Base-by-base conservation (phyloP, 2,329 filamentous ascomycete genomes). In the Cladosporium sp. region DNA sequence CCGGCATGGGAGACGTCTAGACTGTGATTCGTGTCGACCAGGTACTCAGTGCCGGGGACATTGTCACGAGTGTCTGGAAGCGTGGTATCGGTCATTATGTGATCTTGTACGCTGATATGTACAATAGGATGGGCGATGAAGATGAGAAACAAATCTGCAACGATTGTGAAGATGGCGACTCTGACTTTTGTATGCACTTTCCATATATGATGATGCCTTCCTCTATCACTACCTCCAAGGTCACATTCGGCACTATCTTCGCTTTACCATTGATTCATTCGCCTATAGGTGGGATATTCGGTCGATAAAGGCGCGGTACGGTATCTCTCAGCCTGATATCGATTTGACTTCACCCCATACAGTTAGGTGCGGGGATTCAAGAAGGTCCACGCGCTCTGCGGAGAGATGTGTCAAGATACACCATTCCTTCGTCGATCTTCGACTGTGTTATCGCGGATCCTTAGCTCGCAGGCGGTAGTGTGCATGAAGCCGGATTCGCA, bases 11-110 rank as follows among this genome's bases (percentile, higher is more conserved):
- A 29, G 8, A 49, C 19, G 8, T 50, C 30, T 22, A 51, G 17
- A 29, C 36, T 50, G 44, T 52, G 53, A 51, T 43, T 57, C 56
- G 65, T 53, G 43, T 67, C 65, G 22, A 68, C 62, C 43, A 68
- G 53, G 51, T 62, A 66, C 27, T 67, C 60, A 0, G 66, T 68
- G n/a, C 64, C 65, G 15, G 66, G 65, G 11, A 68, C 65, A 52
- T 66, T 63, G 17, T 32, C 47, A 3, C 34, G 37, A 20, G 19
- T 36, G 27, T 51, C 19, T 6, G 7, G 4, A 19, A 13, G 9
- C 19, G 18, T 20, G 24, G 22, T 5, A 36, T 36, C 32, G 12
- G 32, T 36, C 32, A 36, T 36, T 4, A n/a, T 15, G n/a, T 7
- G 32, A 36, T 8, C 4, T 11, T 7, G 5, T 4, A 27, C 9